Base-by-base conservation (phyloP, 2,329 filamentous ascomycete genomes). In the Beauveria pseudobassiana region DNA sequence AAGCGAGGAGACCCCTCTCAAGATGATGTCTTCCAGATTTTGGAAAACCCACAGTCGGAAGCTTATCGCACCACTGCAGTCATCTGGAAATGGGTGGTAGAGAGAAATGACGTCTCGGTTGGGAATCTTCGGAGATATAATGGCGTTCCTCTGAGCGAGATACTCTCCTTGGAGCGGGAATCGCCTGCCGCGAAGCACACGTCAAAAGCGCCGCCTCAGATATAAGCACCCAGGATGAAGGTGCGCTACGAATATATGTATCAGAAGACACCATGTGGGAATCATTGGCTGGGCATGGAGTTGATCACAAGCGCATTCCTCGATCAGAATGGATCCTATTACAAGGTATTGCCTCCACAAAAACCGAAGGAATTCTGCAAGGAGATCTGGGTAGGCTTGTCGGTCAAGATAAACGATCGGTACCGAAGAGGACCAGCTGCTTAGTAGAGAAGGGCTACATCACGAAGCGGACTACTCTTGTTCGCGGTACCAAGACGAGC, bases 351-450 rank as follows among this genome's bases (percentile, higher is more conserved):
- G 84, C 83, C 22, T 81, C 80, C 0, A 78, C 76, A 16, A 80
- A 78, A 57, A 73, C 77, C 8, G 73, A 79, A 6, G 85, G 85
- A 5, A 86, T 87, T 49, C 72, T 86, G 16, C 85, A 87, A 70
- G 82, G 82, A 46, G 83, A 87, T 62, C 75, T 87, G 26, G 80
- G 82, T 18, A 78, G 79, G 22, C 72, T 85, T 1, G 82, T 83
- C 14, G 78, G 80, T 24, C 85, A 87, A 69, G 85, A 87, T 70
- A 87, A 87, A 68, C 80, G 84, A 56, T 87, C 84, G 1, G 78
- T 87, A 1, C 84, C 85, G 3, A 84, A 82, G 62, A 76, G 85
- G 40, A 87, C 85, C 0, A 83, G 86, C 64, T 77, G 79, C 3
- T 75, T 87, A 1, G 78, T 82, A 5, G 77, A 78, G 64, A 86